phyloP scores from a whole-genome alignment of 129 eudicot genomes.

The Deinandra increscens region DNA sequence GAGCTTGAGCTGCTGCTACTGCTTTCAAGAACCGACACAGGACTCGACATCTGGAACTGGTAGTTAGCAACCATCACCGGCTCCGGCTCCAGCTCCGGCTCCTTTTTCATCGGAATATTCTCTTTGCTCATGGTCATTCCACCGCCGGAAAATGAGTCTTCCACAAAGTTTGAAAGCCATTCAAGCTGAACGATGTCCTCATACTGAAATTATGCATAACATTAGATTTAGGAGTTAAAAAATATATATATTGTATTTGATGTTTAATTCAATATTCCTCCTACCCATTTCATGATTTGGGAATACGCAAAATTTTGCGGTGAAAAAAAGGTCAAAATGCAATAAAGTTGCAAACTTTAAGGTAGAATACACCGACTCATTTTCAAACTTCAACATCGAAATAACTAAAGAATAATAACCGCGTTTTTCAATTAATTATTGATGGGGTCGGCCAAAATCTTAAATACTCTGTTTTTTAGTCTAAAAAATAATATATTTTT shows the following conservation, averaged over 20 bases:
- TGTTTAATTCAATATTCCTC: background rate
- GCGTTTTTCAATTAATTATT: conserved; percentile 21
- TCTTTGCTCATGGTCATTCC: conserved; percentile 60
- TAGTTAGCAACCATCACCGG: conserved; percentile 21
- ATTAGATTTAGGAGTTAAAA: background rate
- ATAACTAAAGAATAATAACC: conserved; percentile 5
- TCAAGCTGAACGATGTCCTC: conserved; percentile 86
- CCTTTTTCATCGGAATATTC: conserved; percentile 27
- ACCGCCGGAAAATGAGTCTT: conserved; percentile 73
- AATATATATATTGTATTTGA: background rate
- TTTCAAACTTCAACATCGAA: conserved; percentile 10
- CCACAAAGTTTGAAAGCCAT: conserved; percentile 88
- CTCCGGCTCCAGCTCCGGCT: conserved; percentile 3
- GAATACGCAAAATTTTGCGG: background rate
- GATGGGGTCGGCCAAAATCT: background rate
- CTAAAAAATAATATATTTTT: background rate
- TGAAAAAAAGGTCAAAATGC: background rate
- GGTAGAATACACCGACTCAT: too few relatives aligned
- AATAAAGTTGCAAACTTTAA: background rate
- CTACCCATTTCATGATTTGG: background rate
- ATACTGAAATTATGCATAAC: conserved; percentile 41
- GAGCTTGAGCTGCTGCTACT: conserved; percentile 68
- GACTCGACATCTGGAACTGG: conserved; percentile 76
- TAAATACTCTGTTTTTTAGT: background rate
- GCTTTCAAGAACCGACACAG: conserved; percentile 86